phyloP scores from a whole-genome alignment of 352 stramenopile species.

The Phytophthora multivora region DNA sequence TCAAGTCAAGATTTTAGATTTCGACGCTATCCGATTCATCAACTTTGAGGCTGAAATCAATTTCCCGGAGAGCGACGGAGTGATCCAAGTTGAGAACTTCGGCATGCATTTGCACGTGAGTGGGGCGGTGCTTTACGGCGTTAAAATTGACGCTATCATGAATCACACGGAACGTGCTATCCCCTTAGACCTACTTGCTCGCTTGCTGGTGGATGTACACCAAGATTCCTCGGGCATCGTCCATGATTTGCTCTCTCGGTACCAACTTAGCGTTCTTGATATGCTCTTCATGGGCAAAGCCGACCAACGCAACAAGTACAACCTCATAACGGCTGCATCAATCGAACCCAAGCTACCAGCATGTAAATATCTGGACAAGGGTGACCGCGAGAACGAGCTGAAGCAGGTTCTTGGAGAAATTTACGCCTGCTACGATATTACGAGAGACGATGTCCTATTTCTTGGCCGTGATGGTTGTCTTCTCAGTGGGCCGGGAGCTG shows the following conservation, averaged over 20 bases:
- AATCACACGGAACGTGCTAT: conserved; percentile 96
- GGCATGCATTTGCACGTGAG: conserved; percentile 88
- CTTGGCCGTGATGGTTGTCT: conserved; percentile 95
- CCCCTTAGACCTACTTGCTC: conserved; percentile 94
- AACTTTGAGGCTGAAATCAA: conserved; percentile 99
- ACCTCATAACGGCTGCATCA: conserved; percentile 95
- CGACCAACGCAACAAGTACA: conserved; percentile 96
- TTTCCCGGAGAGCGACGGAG: conserved; percentile 92
- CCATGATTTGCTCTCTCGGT: conserved; percentile 93
- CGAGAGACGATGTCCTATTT: conserved; percentile 95
- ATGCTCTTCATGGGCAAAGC: conserved; percentile 96
- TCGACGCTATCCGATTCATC: conserved; percentile 96
- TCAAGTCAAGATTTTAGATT: conserved; percentile 97
- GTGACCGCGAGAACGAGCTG: conserved; percentile 97
- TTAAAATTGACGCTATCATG: conserved; percentile 97
- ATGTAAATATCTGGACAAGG: conserved; percentile 97
- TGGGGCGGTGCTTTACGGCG: conserved; percentile 75
- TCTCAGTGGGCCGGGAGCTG: conserved; percentile 92
- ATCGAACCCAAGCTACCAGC: conserved; percentile 96
- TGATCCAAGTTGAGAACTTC: conserved; percentile 98
- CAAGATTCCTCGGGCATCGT: conserved; percentile 97
- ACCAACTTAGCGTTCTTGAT: conserved; percentile 95
- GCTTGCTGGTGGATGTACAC: conserved; percentile 96
- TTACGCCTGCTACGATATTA: conserved; percentile 96
- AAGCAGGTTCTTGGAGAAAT: conserved; percentile 96